These are phyloP conservation scores for Camelina hispida DNA, from an alignment of 345 rosid genomes.

Conservation along the genomic window DNA sequence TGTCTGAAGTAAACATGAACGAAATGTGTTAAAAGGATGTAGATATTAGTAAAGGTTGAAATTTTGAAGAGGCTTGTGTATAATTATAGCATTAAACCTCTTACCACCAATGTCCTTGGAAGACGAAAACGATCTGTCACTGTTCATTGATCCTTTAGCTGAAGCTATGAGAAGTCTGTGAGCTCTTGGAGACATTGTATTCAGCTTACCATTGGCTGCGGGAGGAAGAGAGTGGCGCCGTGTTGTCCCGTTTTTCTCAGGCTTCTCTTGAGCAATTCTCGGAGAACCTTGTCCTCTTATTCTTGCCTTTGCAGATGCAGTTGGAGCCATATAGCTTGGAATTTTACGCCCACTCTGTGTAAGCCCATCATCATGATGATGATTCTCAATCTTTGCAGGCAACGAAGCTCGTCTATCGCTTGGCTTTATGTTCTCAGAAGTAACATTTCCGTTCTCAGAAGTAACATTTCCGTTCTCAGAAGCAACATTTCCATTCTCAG, in stretches of 20 bases:
- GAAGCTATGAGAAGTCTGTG: conserved; percentile 59
- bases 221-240: conserved; percentile 86
- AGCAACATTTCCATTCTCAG: conserved; percentile 47
- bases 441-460: conserved; percentile 48
- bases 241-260: conserved; percentile 55
- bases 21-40: conserved; percentile 22
- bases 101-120: conserved; percentile 72
- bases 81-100: not conserved
- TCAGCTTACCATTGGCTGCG: conserved; percentile 54
- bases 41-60: conserved; percentile 5
- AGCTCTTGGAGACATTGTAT: conserved; percentile 68
- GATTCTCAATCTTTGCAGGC: conserved; percentile 61
- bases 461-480: conserved; percentile 47
- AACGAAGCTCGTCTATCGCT: conserved; percentile 71
- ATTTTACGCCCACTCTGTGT: conserved; percentile 55
- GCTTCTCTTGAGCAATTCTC: conserved; percentile 51
- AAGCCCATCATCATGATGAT: conserved; percentile 55
- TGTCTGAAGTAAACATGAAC: conserved; percentile 53
- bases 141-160: conserved; percentile 61
- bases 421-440: conserved; percentile 50
- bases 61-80: not conserved
- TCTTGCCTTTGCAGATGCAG: conserved; percentile 86
- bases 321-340: conserved; percentile 91
- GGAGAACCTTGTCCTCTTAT: conserved; percentile 78
- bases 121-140: conserved; percentile 63